These are phyloP conservation scores for Pseudogymnoascus sp. DNA, from an alignment of 2,329 filamentous ascomycete species.

Conservation along the genomic window DNA sequence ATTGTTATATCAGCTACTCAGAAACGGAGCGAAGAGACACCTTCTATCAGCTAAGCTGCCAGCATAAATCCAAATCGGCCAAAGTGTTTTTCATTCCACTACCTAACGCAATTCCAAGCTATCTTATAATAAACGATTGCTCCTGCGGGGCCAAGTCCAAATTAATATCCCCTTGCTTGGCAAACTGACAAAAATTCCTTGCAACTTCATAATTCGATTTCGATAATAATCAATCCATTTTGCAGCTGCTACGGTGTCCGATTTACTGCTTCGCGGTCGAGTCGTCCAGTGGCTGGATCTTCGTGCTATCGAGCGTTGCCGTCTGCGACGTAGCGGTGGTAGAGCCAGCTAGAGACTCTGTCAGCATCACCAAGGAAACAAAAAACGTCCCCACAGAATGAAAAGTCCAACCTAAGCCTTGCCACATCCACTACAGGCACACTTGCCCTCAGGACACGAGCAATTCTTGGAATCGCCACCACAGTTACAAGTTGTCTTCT, in stretches of 20 bases:
- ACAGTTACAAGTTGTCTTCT: conserved; percentile 34
- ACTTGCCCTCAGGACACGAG: conserved; percentile 33
- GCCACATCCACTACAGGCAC: conserved; percentile 3
- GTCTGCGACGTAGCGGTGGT: conserved; percentile 17
- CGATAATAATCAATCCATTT: conserved; percentile 11
- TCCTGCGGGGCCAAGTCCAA: conserved; percentile 10
- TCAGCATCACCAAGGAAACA: conserved; percentile 15
- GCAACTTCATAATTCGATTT: not conserved
- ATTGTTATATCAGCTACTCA: too few species aligned
- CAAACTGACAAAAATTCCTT: not conserved
- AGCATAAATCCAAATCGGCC: not conserved
- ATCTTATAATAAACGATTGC: conserved; percentile 3
- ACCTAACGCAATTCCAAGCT: not conserved
- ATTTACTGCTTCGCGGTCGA: conserved; percentile 5
- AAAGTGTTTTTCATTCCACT: conserved; percentile 1
- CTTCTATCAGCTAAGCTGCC: too few species aligned
- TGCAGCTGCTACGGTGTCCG: not conserved
- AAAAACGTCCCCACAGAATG: conserved; percentile 14
- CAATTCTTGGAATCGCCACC: conserved; percentile 30
- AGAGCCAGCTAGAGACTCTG: conserved; percentile 16
- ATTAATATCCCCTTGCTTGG: not conserved
- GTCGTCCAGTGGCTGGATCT: conserved; percentile 21
- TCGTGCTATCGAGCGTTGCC: conserved; percentile 20
- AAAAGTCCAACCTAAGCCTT: conserved; percentile 13
- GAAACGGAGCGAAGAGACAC: too few species aligned